Base-by-base conservation (phyloP, 78 protist genomes). In the Carpediemonas membranifera region DNA sequence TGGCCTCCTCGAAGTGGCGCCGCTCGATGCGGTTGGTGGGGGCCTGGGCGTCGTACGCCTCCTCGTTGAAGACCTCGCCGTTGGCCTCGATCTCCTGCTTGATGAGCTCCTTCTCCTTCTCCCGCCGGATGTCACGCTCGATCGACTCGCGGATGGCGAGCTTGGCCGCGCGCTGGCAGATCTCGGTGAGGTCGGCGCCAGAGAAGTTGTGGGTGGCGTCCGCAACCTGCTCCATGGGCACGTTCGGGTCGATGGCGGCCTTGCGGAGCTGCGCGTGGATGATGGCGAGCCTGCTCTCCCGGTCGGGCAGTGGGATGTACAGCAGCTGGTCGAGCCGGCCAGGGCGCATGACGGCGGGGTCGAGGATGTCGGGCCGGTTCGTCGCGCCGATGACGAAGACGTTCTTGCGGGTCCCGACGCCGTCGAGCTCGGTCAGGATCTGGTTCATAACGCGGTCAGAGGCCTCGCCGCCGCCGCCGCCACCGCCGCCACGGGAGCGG, bases 371-470 rank as follows among this genome's bases (percentile, higher is more conserved):
- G 54, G 99, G 99, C 1, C 99, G 58, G 90, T 97, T 97, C 52
- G 99, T 97, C 24, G 99, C 99, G 35, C 99, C 99, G 73, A 97
- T 94, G 83, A 95, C 89, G 81, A 95, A 97, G 56, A 97, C 98
- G 71, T 81, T 89, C 94, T 97, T 97, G 89, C 93, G 94, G 33
- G 78, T 84, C 72, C 86, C 87, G 83, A 95, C 81, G 61, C 99
- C 99, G 71, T 96, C 99, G 95, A 96, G 92, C 82, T 96, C 99
- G 7, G 98, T 94, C 18, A 96, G 90, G 39, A 96, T 60, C 81
- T 95, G 98, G 85, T 97, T 97, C 87, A 95, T 90, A 30, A 97
- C 98, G 39, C 99, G 92, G 81, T 97, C 99, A 41, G 94, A 88
- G 9, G 99, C 99, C 58, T 98, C 99, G 55, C 98, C 98, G 33